These are phyloP conservation scores for Geotrichum europaeum DNA, from an alignment of 1,139 yeast genomes.

Conservation along the genomic window DNA sequence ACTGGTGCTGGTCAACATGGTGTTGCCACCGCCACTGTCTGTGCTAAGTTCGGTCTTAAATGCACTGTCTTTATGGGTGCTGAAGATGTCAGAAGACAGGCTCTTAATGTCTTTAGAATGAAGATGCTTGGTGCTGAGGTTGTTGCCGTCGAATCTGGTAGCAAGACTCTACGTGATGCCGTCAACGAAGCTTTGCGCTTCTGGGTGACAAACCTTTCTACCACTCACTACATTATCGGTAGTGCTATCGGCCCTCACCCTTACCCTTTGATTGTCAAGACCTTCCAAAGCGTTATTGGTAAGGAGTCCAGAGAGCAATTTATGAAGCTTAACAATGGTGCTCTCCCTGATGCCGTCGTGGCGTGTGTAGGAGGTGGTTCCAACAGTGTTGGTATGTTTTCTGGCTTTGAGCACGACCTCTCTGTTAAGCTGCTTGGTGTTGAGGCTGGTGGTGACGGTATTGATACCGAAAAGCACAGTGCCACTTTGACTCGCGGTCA, in stretches of 20 bases:
- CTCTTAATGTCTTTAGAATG: conserved; percentile 96
- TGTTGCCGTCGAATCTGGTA: conserved; percentile 88
- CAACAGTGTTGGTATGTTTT: conserved; percentile 91
- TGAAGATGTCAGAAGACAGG: conserved; percentile 97
- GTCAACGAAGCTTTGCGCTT: conserved; percentile 93
- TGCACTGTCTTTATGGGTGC: conserved; percentile 99
- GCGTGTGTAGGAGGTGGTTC: conserved; percentile 99
- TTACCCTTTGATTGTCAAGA: conserved; percentile 93
- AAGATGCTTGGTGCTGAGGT: conserved; percentile 93
- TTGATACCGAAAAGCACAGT: conserved; percentile 78
- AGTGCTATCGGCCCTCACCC: conserved; percentile 99
- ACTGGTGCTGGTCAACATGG: conserved; percentile 99
- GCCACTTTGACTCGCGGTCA: conserved; percentile 90
- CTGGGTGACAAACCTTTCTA: conserved; percentile 84
- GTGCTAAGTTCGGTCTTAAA: conserved; percentile 93
- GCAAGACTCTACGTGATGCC: conserved; percentile 93
- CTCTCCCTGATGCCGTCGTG: conserved; percentile 85
- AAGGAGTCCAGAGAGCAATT: conserved; percentile 90
- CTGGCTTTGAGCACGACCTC: conserved; percentile 80
- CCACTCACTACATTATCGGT: conserved; percentile 93
- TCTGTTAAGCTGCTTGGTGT: conserved; percentile 82
- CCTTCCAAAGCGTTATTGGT: conserved; percentile 97
- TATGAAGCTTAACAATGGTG: conserved; percentile 66
- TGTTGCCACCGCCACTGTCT: conserved; percentile 98
- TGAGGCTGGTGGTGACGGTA: conserved; percentile 98